phyloP scores from a whole-genome alignment of 225 moss, liverwort and hornwort genomes.

The Marchantia paleacea region DNA sequence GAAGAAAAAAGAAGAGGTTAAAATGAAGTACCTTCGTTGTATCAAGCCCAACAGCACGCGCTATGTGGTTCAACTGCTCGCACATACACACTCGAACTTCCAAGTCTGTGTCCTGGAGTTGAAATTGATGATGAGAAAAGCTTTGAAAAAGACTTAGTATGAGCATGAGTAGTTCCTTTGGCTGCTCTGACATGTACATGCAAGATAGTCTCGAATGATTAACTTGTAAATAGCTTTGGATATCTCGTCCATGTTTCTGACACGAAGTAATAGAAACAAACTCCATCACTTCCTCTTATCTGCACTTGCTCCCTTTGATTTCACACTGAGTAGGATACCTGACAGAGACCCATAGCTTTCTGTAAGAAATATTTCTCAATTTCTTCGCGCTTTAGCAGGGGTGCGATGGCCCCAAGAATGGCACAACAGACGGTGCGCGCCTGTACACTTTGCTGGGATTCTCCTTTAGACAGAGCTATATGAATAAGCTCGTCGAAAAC shows the following conservation, averaged over 20 bases:
- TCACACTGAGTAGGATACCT: conserved; percentile 40
- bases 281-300: not conserved
- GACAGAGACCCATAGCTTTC: conserved; percentile 90
- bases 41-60: conserved; percentile 79
- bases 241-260: not conserved
- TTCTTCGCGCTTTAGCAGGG: conserved; percentile 62
- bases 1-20: not conserved
- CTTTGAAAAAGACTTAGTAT: not conserved
- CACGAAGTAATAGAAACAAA: not conserved
- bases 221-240: not conserved
- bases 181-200: not conserved
- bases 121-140: conserved; percentile 3
- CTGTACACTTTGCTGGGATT: conserved; percentile 77
- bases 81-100: conserved; percentile 96
- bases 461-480: conserved; percentile 79
- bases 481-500: conserved; percentile 70
- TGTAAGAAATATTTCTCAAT: conserved; percentile 68
- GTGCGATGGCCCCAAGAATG: conserved; percentile 91
- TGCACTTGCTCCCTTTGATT: not conserved
- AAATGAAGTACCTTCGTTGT: conserved; percentile 56
- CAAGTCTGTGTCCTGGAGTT: conserved; percentile 82
- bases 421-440: conserved; percentile 74
- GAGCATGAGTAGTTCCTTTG: not conserved
- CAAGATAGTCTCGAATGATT: not conserved
- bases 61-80: conserved; percentile 87